These are phyloP conservation scores for Brassica incana DNA, from an alignment of 345 rosid genomes.

Conservation along the genomic window DNA sequence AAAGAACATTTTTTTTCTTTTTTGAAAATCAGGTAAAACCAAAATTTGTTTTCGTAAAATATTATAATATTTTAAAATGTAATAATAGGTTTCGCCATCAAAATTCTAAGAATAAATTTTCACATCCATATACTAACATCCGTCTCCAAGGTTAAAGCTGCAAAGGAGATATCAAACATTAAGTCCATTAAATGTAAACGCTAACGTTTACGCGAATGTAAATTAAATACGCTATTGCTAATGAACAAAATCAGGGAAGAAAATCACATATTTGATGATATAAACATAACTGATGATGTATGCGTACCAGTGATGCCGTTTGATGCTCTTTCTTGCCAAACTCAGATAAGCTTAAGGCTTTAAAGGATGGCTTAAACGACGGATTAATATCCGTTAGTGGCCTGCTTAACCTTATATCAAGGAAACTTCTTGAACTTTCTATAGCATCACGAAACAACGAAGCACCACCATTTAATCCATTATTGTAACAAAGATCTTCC, in stretches of 20 bases:
- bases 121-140: neutral
- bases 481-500: conserved; percentile 33
- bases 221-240: neutral
- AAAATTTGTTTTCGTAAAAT: neutral
- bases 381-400: conserved; percentile 48
- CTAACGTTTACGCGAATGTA: neutral
- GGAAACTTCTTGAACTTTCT: conserved; percentile 37
- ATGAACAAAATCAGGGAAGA: neutral
- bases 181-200: neutral
- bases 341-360: conserved; percentile 51
- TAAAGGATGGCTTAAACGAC: conserved; percentile 47
- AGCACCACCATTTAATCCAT: conserved; percentile 28
- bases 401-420: conserved; percentile 47
- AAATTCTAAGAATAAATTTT: neutral
- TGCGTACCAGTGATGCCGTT: conserved; percentile 48
- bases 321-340: conserved; percentile 54
- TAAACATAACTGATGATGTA: neutral
- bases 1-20: neutral
- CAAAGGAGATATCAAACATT: conserved; percentile 1
- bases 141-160: neutral
- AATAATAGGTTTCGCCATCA: neutral
- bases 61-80: neutral
- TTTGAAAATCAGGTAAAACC: neutral
- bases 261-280: conserved; percentile 11
- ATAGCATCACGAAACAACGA: conserved; percentile 37